These are phyloP conservation scores for Candida maesae DNA, from an alignment of 805 yeast species.

Conservation along the genomic window DNA sequence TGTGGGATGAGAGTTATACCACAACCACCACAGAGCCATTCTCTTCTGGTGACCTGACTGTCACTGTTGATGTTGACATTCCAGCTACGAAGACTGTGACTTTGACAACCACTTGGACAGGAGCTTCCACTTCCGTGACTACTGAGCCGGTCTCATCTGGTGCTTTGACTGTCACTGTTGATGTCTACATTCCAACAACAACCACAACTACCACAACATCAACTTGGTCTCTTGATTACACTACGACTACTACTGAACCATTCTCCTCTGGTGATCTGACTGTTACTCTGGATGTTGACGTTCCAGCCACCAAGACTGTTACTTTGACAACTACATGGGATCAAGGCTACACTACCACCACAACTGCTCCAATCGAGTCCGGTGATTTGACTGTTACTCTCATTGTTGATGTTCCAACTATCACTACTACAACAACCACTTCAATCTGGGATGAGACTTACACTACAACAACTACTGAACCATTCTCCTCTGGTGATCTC, in stretches of 20 bases:
- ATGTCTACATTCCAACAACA: conserved; percentile 4
- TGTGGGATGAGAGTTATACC: not conserved
- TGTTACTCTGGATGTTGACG: conserved; percentile 11
- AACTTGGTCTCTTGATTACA: not conserved
- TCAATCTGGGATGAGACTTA: not conserved
- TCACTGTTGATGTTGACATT: conserved; percentile 7
- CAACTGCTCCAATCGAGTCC: conserved; percentile 8
- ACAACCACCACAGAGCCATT: conserved; percentile 1
- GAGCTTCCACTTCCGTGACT: conserved; percentile 4
- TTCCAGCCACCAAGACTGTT: conserved; percentile 4
- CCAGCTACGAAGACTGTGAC: not conserved
- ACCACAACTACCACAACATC: not conserved
- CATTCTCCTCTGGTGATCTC: conserved; percentile 2
- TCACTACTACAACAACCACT: not conserved
- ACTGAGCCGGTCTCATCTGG: conserved; percentile 9
- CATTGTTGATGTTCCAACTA: conserved; percentile 10
- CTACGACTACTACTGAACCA: conserved; percentile 6
- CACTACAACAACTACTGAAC: conserved; percentile 2
- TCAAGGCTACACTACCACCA: conserved; percentile 6
- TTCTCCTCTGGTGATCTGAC: conserved; percentile 10
- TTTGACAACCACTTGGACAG: not conserved
- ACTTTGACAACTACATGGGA: conserved; percentile 5
- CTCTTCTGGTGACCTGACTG: conserved; percentile 5
- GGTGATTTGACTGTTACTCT: conserved; percentile 13
- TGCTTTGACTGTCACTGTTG: conserved; percentile 10